These are phyloP conservation scores for Bipolaris sorokiniana DNA, from an alignment of 2,329 filamentous ascomycete species.

Conservation along the genomic window DNA sequence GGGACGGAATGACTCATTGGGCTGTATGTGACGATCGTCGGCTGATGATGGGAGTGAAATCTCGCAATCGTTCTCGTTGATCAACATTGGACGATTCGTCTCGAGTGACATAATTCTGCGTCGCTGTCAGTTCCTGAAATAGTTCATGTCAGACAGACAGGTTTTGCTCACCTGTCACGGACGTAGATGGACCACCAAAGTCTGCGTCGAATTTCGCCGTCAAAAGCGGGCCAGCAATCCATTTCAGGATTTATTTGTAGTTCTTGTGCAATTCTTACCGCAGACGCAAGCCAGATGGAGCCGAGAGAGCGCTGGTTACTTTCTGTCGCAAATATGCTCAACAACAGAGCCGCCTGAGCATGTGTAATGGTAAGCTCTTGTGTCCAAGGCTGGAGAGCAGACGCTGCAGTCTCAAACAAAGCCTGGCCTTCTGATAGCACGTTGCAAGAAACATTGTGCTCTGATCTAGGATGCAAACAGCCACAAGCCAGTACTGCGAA, in stretches of 20 bases:
- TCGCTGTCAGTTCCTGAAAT: conserved; percentile 30
- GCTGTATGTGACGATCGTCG: conserved; percentile 77
- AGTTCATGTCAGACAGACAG: background rate
- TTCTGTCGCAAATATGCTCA: conserved; percentile 81
- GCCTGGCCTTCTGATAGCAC: conserved; percentile 63
- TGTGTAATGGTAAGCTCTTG: conserved; percentile 79
- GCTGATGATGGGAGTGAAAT: conserved; percentile 77
- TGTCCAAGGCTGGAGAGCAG: conserved; percentile 79
- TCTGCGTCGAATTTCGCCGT: conserved; percentile 83
- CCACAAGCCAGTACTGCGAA: conserved; percentile 85
- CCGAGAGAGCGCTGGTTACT: conserved; percentile 84
- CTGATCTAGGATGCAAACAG: conserved; percentile 70
- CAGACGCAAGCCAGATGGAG: conserved; percentile 83
- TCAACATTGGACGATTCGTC: conserved; percentile 77
- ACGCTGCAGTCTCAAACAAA: conserved; percentile 73
- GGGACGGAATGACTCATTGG: conserved; percentile 54
- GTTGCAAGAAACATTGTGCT: conserved; percentile 61
- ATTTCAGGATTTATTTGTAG: conserved; percentile 79
- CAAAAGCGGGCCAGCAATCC: conserved; percentile 74
- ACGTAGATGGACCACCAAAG: conserved; percentile 96
- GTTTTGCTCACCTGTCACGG: conserved; percentile 71
- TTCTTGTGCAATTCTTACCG: conserved; percentile 81
- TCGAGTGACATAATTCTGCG: conserved; percentile 75
- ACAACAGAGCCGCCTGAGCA: conserved; percentile 72
- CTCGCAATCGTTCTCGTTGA: conserved; percentile 88